Percentiles rank a stretch among this genome's conserved stretches.
Conservation (phyloP, 768 basidiomycete genomes). For the Pulveroboletus frians region DNA sequence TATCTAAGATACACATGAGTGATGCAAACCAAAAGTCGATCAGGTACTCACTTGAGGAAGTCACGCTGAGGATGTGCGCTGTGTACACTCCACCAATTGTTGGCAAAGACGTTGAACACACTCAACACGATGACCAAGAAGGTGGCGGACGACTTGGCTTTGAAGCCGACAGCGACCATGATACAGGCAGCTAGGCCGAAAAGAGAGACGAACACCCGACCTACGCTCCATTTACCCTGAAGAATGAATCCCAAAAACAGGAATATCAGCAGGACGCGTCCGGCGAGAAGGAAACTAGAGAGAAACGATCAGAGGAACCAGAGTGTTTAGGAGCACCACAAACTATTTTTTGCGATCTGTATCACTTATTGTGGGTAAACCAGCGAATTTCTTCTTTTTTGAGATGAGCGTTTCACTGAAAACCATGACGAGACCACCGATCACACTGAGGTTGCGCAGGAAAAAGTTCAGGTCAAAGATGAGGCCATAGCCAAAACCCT, state of each 20-base stretch:
- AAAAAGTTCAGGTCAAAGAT: slow-evolving; percentile 99
- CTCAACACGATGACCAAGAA: slow-evolving; percentile 92
- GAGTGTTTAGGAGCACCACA: slow-evolving; percentile 24
- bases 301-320: slow-evolving; percentile 1
- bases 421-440: slow-evolving; percentile 98
- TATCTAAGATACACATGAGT: slow-evolving; percentile 52
- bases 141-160: slow-evolving; percentile 96
- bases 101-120: slow-evolving; percentile 95
- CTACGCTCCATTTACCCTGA: slow-evolving; percentile 87
- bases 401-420: slow-evolving; percentile 93
- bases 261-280: slow-evolving; percentile 96
- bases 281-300: slow-evolving; percentile 89
- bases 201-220: slow-evolving; percentile 81
- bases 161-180: slow-evolving; percentile 98
- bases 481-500: slow-evolving; percentile 97
- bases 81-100: slow-evolving; percentile 98
- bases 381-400: slow-evolving; percentile 84
- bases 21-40: background rate
- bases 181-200: slow-evolving; percentile 86
- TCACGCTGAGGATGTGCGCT: slow-evolving; percentile 91
- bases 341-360: slow-evolving; percentile 98
- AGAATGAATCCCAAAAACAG: slow-evolving; percentile 97
- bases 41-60: slow-evolving; percentile 83
- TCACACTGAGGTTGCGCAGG: slow-evolving; percentile 96
- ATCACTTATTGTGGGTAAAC: slow-evolving; percentile 84